Conservation (phyloP, 164 flowering plant genomes). For the Piper longum region DNA sequence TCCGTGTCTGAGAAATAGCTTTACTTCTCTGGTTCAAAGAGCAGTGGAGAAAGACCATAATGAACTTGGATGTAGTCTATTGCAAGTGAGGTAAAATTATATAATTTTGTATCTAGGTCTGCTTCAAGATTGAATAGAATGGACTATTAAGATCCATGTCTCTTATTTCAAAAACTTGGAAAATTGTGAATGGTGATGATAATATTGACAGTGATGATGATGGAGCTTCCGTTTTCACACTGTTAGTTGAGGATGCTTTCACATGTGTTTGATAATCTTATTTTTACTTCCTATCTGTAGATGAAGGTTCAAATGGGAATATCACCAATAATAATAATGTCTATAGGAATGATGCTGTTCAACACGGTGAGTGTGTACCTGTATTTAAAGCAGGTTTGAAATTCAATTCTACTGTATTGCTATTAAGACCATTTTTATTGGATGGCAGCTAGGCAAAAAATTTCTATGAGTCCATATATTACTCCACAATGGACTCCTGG, state of each 20-base stretch:
- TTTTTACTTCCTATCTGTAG: constrained; percentile 14
- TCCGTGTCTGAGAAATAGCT: too few species aligned
- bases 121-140: too few species aligned
- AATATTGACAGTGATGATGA: too few species aligned
- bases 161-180: too few species aligned
- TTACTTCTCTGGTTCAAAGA: too few species aligned
- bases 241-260: not conserved
- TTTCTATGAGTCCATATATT: constrained; percentile 69
- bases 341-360: constrained; percentile 19
- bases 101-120: too few species aligned
- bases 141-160: too few species aligned
- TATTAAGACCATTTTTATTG: constrained; percentile 1
- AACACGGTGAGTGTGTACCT: constrained; percentile 34
- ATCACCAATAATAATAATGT: constrained; percentile 17
- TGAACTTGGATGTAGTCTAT: too few species aligned
- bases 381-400: not conserved
- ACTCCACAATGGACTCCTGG: constrained; percentile 9
- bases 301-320: constrained; percentile 40
- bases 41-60: too few species aligned
- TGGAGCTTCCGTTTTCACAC: too few species aligned
- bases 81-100: too few species aligned
- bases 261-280: not conserved
- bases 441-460: constrained; percentile 41
- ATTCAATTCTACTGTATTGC: not conserved
- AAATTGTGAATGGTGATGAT: too few species aligned